A percentile compares a stretch with the other conserved stretches of the same genome.
These are phyloP conservation scores for Cymbomonas tetramitiformis DNA, from an alignment of 139 green algal genomes.

Conservation along the genomic window DNA sequence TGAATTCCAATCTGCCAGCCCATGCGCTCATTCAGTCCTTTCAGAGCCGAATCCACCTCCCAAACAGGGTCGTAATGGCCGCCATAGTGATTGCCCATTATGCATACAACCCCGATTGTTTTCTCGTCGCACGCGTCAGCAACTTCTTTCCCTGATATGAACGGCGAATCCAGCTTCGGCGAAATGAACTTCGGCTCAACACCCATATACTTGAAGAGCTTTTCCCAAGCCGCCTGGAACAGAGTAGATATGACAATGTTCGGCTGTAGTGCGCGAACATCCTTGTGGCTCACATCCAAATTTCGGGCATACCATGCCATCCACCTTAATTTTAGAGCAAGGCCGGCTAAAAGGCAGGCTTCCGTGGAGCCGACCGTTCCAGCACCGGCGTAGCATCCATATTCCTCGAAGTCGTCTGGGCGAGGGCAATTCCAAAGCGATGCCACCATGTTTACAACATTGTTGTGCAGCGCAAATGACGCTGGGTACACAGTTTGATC, in stretches of 20 bases:
- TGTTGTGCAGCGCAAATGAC: slow-evolving; percentile 5
- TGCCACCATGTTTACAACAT: not conserved
- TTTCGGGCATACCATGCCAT: not conserved
- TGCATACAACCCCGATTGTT: slow-evolving; percentile 29
- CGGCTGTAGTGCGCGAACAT: not conserved
- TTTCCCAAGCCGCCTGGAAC: slow-evolving; percentile 1
- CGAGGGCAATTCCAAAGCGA: slow-evolving; percentile 2
- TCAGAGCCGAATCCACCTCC: slow-evolving; percentile 14
- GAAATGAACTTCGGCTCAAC: not conserved
- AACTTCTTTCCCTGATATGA: slow-evolving; percentile 10
- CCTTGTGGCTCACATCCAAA: not conserved
- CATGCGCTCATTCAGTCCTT: not conserved
- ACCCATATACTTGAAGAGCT: not conserved
- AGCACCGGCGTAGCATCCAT: not conserved
- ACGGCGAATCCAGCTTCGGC: not conserved
- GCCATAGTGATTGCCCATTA: slow-evolving; percentile 28
- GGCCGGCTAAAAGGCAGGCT: slow-evolving; percentile 2
- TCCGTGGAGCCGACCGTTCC: slow-evolving; percentile 13
- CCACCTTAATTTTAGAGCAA: slow-evolving; percentile 19
- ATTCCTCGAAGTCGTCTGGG: not conserved
- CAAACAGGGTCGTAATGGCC: slow-evolving; percentile 31
- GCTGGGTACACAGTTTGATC: slow-evolving; percentile 5
- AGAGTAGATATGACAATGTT: not conserved
- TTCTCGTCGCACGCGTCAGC: slow-evolving; percentile 26
- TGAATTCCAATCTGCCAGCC: slow-evolving; percentile 28